Evolutionary conservation across 2,329 filamentous ascomycete genomes (phyloP), one percentile per base, ranked within the genome.

Genomic region (Passalora sequoiae): DNA sequence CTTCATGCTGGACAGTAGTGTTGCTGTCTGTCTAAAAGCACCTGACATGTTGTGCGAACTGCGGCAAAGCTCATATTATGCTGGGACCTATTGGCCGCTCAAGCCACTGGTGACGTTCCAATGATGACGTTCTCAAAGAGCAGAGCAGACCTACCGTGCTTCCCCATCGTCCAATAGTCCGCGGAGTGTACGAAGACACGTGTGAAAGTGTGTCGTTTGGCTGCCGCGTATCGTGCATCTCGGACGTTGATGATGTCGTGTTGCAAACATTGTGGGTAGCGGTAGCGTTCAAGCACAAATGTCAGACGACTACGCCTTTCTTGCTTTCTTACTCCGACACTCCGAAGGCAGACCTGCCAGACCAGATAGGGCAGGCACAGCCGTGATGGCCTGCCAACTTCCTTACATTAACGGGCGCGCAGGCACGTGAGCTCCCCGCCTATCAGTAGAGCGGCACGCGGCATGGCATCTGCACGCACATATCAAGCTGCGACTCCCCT

Each of bases 1-100:
- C 62, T 60, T 69, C 67, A 42, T 42, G 22, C 13, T 39, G 38
- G 38, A 10, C n/a, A 16, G 31, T 21, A 35, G 21, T 21, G 31
- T 19, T 35, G 13, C 19, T 7, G 31, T 17, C n/a, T 4, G n/a
- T 35, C 17, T 35, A 19, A 35, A 35, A 19, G 15, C 13, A 4
- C 31, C 31, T n/a, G 19, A 20, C 31, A 35, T 35, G 31, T n/a
- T 35, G 16, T 13, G 8, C 16, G 5, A 5, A 8, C 4, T 20
- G n/a, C 15, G 8, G 31, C 31, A 35, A 9, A 35, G 16, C 31
- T 35, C 31, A 19, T 5, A 12, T 35, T 35, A 35, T 35, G 19
- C 7, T 17, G 15, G 3, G 19, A 7, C 8, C 12, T 35, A n/a
- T 17, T 8, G 24, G 12, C 24, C 24, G 24, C 24, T 12, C 24